These are phyloP conservation scores for Leishmania martiniquensis DNA, from an alignment of 208 protist species.

Conservation along the genomic window DNA sequence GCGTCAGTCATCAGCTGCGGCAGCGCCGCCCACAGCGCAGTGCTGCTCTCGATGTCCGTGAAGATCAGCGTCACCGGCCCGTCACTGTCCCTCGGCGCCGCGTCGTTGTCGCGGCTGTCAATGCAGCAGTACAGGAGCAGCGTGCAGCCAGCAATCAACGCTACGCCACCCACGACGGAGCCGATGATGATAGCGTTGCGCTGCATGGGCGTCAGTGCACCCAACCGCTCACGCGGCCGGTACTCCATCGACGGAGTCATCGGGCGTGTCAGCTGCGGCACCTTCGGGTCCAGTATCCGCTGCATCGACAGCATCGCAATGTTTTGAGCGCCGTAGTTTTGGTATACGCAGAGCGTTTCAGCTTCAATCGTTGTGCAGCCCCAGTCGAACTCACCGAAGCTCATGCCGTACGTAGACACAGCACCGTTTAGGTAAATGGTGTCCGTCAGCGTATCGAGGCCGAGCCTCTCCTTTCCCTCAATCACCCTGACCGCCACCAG, in stretches of 20 bases:
- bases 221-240: not conserved
- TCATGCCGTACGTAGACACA: not conserved
- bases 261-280: constrained; percentile 1
- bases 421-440: not conserved
- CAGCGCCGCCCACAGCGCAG: constrained; percentile 69
- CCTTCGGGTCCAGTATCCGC: constrained; percentile 30
- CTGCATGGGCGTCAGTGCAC: constrained; percentile 23
- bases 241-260: constrained; percentile 50
- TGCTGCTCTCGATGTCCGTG: constrained; percentile 83
- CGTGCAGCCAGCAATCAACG: constrained; percentile 13
- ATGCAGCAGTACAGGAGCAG: constrained; percentile 28
- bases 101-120: constrained; percentile 42
- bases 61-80: constrained; percentile 70
- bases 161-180: constrained; percentile 10
- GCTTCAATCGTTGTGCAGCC: not conserved
- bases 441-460: not conserved
- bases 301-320: constrained; percentile 35
- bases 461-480: too few relatives aligned
- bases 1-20: constrained; percentile 62
- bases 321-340: constrained; percentile 56
- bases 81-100: constrained; percentile 44
- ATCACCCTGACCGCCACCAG: too few relatives aligned
- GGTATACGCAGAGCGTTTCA: constrained; percentile 13
- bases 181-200: constrained; percentile 38
- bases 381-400: constrained; percentile 7